Conservation (phyloP, 495 filamentous ascomycete genomes). For the Melanomma pulvis-pyrius region DNA sequence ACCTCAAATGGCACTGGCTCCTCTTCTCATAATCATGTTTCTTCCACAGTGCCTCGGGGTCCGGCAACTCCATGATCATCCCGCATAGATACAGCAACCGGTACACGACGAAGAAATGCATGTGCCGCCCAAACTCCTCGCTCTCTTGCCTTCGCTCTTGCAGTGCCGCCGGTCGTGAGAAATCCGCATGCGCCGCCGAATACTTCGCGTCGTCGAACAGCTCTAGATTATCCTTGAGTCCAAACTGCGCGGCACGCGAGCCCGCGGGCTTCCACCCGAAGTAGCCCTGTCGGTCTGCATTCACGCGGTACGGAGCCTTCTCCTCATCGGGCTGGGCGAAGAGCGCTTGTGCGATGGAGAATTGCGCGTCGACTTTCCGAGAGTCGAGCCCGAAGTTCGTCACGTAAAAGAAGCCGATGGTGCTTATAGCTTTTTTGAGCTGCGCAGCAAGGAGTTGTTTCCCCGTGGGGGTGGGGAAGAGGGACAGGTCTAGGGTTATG, state of each 20-base stretch:
- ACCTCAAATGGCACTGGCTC: constrained; percentile 53
- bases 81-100: constrained; percentile 53
- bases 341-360: constrained; percentile 57
- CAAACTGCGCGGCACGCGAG: constrained; percentile 42
- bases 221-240: constrained; percentile 56
- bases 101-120: constrained; percentile 8
- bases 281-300: constrained; percentile 53
- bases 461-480: constrained; percentile 54
- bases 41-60: constrained; percentile 1
- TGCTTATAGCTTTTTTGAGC: constrained; percentile 58
- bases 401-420: constrained; percentile 50
- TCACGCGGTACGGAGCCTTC: constrained; percentile 54
- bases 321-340: constrained; percentile 58
- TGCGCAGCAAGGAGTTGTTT: constrained; percentile 58
- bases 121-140: constrained; percentile 51
- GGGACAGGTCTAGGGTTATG: constrained; percentile 57
- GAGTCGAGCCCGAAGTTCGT: constrained; percentile 52
- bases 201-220: constrained; percentile 61
- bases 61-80: constrained; percentile 49
- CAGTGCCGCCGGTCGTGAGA: constrained; percentile 51
- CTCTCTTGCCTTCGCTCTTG: constrained; percentile 48
- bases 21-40: constrained; percentile 50
- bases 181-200: constrained; percentile 47
- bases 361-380: constrained; percentile 59
- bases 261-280: constrained; percentile 47